These are phyloP conservation scores for Verticillium tricorpus DNA, from an alignment of 2,329 filamentous ascomycete genomes.

Conservation along the genomic window DNA sequence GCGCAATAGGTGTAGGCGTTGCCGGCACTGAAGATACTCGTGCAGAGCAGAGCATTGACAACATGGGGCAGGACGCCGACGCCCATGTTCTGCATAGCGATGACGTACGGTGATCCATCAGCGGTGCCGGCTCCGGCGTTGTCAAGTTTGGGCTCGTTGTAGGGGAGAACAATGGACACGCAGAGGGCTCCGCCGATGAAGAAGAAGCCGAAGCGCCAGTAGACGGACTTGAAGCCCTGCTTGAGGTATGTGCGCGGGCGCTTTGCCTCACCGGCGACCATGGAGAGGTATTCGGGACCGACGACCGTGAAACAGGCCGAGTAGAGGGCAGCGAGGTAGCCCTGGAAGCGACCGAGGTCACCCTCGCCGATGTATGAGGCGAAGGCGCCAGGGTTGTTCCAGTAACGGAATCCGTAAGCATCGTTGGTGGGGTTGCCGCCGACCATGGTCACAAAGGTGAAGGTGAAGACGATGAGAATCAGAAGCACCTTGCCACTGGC, in stretches of 20 bases:
- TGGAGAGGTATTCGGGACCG: constrained; percentile 64
- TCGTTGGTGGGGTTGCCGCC: constrained; percentile 70
- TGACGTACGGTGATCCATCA: constrained; percentile 58
- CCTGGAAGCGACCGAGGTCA: constrained; percentile 62
- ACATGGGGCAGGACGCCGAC: constrained; percentile 51
- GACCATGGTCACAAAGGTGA: constrained; percentile 77
- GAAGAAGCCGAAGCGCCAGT: constrained; percentile 67
- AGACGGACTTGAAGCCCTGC: constrained; percentile 67
- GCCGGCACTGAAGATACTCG: constrained; percentile 49
- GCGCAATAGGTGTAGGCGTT: constrained; percentile 55
- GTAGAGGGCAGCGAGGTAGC: constrained; percentile 65
- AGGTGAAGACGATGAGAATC: constrained; percentile 63
- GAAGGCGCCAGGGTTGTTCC: constrained; percentile 59
- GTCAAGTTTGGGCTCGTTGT: constrained; percentile 54
- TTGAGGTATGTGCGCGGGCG: constrained; percentile 61
- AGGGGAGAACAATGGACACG: constrained; percentile 62
- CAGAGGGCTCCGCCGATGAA: constrained; percentile 65
- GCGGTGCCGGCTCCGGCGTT: constrained; percentile 34
- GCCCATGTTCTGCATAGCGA: constrained; percentile 53
- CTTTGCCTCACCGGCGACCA: constrained; percentile 65
- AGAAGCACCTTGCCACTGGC: constrained; percentile 59
- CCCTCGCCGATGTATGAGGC: constrained; percentile 55
- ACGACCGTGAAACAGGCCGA: constrained; percentile 59
- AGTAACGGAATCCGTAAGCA: constrained; percentile 66
- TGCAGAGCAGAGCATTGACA: constrained; percentile 54